phyloP scores from a whole-genome alignment of 345 rosid genomes.

The Toxicodendron radicans region DNA sequence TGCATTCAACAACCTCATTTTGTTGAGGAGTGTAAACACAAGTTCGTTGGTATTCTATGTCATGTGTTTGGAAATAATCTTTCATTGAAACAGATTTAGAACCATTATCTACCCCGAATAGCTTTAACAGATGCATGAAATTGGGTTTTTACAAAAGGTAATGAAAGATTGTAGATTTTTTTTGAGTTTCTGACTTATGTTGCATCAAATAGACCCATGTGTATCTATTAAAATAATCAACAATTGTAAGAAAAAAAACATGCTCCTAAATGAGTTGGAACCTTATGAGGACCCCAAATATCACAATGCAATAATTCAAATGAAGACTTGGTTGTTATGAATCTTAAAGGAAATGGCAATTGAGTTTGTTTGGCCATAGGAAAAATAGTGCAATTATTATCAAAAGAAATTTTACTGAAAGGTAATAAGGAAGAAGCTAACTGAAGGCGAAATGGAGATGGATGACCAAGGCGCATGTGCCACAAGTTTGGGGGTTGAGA shows the following conservation, averaged over 20 bases:
- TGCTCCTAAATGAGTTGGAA: neutral
- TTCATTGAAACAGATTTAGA: slow-evolving; percentile 8
- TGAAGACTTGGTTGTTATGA: slow-evolving; percentile 2
- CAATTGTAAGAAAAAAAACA: too few species aligned
- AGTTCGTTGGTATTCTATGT: slow-evolving; percentile 5
- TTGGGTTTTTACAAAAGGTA: neutral
- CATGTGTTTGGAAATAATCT: neutral
- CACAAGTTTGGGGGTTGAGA: too few species aligned
- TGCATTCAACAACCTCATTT: neutral
- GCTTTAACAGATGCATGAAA: neutral
- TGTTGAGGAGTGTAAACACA: slow-evolving; percentile 12
- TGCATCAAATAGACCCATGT: too few species aligned
- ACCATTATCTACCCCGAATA: slow-evolving; percentile 13
- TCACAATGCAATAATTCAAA: slow-evolving; percentile 21
- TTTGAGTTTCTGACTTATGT: too few species aligned
- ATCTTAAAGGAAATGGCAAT: slow-evolving; percentile 8
- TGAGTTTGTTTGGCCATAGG: slow-evolving; percentile 14
- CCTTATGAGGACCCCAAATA: slow-evolving; percentile 10
- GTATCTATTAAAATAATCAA: too few species aligned
- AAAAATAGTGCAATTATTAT: slow-evolving; percentile 7
- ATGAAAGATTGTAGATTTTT: too few species aligned
- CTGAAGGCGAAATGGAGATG: too few species aligned
- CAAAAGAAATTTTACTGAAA: neutral
- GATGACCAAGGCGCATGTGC: too few species aligned
- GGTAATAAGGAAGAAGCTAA: neutral